phyloP scores from a whole-genome alignment of 306 rosid genomes.

The Ormosia semicastrata region DNA sequence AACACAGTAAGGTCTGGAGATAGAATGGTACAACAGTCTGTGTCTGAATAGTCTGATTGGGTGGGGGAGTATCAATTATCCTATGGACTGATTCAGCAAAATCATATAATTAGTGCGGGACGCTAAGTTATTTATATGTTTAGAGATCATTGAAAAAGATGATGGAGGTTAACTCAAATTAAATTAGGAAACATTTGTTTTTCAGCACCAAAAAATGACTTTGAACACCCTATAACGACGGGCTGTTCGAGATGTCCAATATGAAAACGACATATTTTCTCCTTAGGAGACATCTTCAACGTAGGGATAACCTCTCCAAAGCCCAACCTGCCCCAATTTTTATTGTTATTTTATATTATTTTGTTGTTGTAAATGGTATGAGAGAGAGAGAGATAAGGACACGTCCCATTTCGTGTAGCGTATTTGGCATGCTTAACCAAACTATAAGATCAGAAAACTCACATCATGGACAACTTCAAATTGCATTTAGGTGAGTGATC shows the following conservation, averaged over 20 bases:
- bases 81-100: neutral
- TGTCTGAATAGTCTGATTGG: neutral
- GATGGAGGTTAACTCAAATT: neutral
- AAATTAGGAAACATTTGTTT: neutral
- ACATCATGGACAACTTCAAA: neutral
- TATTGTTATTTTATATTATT: neutral
- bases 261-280: slow-evolving; percentile 11
- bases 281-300: slow-evolving; percentile 12
- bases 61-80: neutral
- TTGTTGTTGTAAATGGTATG: neutral
- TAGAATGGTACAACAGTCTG: neutral
- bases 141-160: neutral
- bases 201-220: neutral
- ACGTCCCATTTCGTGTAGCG: neutral
- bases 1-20: neutral
- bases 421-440: slow-evolving; percentile 16
- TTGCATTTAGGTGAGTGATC: neutral
- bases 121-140: neutral
- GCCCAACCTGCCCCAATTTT: neutral
- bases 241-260: neutral
- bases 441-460: neutral
- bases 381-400: neutral
- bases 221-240: neutral
- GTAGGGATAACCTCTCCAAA: neutral
- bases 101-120: neutral